Percentiles rank a stretch among this genome's conserved stretches.
phyloP scores from a whole-genome alignment of 176 grass and related monocot species.

The Dactylis glomerata region DNA sequence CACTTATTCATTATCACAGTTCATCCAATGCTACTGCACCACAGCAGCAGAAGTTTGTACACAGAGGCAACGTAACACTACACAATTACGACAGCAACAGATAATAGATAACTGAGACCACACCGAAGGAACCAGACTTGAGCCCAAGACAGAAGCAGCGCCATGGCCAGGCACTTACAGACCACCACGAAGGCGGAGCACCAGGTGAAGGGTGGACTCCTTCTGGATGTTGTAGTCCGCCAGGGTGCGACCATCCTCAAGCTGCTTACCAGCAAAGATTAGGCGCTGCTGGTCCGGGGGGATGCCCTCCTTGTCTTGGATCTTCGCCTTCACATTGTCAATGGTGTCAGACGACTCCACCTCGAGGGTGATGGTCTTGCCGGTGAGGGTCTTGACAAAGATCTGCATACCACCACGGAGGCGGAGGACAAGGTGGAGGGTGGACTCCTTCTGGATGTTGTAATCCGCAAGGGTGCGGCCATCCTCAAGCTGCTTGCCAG shows the following conservation, averaged over 20 bases:
- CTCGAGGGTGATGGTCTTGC: slow-evolving; percentile 59
- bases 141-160: neutral
- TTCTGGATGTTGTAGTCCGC: slow-evolving; percentile 80
- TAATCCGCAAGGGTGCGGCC: neutral
- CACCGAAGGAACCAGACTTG: neutral
- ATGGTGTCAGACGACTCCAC: slow-evolving; percentile 51
- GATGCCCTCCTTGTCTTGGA: slow-evolving; percentile 63
- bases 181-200: neutral
- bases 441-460: slow-evolving; percentile 14
- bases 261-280: slow-evolving; percentile 38
- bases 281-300: slow-evolving; percentile 36
- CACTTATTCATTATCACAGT: neutral
- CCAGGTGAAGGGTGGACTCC: slow-evolving; percentile 48
- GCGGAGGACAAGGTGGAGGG: neutral
- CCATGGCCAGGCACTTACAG: neutral
- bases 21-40: neutral
- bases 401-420: slow-evolving; percentile 47
- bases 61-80: too few species aligned
- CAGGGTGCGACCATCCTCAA: slow-evolving; percentile 56
- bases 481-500: neutral
- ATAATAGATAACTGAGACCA: too few species aligned
- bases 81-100: too few species aligned
- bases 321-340: slow-evolving; percentile 55
- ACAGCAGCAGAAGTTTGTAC: neutral
- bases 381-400: slow-evolving; percentile 62